Percentiles rank a stretch among this genome's conserved stretches.
Conservation (phyloP, 2,329 filamentous ascomycete genomes). For the Trichoderma asperellum region DNA sequence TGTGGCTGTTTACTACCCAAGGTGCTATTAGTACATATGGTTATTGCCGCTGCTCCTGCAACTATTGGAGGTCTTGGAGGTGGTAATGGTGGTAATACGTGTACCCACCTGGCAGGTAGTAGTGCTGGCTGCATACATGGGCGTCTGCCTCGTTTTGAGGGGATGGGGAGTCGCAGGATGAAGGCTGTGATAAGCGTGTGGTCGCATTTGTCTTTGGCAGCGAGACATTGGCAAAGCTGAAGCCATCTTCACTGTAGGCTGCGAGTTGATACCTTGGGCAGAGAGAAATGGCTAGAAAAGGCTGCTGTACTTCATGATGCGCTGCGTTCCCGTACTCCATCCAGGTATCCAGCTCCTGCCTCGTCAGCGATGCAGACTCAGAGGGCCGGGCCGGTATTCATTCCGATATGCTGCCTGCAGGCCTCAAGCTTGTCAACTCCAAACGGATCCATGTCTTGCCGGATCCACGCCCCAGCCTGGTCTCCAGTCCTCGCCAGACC, state of each 20-base stretch:
- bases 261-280: background rate
- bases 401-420: constrained; percentile 22
- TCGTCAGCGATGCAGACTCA: background rate
- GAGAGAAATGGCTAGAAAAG: background rate
- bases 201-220: background rate
- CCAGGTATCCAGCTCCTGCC: background rate
- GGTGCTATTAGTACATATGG: background rate
- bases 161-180: background rate
- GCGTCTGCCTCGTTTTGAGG: background rate
- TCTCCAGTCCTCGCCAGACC: background rate
- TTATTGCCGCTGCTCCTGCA: background rate
- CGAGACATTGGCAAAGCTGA: background rate
- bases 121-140: background rate
- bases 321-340: background rate
- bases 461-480: background rate
- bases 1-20: background rate
- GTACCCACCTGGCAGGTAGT: background rate
- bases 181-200: background rate
- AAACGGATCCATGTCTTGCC: background rate
- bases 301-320: background rate
- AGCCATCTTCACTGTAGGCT: background rate
- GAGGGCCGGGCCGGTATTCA: constrained; percentile 21
- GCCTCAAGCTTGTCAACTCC: background rate
- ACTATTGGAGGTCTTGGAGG: background rate
- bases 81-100: background rate